Evolutionary conservation across 1,284 basidiomycete species (phyloP).

Genomic region (Fomitopsis betulina): DNA sequence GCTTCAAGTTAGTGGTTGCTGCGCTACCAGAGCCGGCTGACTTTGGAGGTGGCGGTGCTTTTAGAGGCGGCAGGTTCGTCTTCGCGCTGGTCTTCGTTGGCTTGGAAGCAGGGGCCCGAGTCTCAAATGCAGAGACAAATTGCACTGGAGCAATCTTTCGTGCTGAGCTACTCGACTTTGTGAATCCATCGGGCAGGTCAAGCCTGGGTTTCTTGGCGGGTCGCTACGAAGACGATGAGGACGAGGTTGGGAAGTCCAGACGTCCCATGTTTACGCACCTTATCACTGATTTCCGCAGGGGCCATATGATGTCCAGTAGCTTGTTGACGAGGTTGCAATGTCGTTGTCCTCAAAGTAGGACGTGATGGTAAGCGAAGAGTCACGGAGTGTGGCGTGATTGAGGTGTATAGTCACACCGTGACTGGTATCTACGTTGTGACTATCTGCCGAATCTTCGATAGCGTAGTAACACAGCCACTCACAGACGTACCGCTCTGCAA

Average conservation of each 20-base stretch:
- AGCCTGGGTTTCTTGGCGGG: slow-evolving; percentile 6
- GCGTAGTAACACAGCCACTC: too few relatives aligned
- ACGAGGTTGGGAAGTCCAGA: neutral
- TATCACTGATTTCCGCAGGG: neutral
- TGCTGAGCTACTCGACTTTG: neutral
- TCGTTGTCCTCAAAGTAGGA: too few relatives aligned
- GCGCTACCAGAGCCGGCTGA: neutral
- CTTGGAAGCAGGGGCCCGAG: neutral
- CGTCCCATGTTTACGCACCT: neutral
- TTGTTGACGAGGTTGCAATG: too few relatives aligned
- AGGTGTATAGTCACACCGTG: neutral
- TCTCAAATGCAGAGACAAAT: slow-evolving; percentile 8
- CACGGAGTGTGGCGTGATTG: neutral
- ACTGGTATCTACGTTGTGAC: too few relatives aligned
- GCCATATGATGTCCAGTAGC: too few relatives aligned
- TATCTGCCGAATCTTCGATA: too few relatives aligned
- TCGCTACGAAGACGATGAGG: neutral
- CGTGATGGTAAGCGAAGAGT: too few relatives aligned
- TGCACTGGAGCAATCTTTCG: neutral
- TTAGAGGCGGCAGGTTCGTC: neutral
- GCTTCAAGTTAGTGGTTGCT: neutral
- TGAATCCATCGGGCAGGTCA: slow-evolving; percentile 4
- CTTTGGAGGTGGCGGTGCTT: neutral
- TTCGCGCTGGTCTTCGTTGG: neutral
- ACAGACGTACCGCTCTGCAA: too few relatives aligned